phyloP scores from a whole-genome alignment of 139 green algal species.

The Medakamo hakoo region DNA sequence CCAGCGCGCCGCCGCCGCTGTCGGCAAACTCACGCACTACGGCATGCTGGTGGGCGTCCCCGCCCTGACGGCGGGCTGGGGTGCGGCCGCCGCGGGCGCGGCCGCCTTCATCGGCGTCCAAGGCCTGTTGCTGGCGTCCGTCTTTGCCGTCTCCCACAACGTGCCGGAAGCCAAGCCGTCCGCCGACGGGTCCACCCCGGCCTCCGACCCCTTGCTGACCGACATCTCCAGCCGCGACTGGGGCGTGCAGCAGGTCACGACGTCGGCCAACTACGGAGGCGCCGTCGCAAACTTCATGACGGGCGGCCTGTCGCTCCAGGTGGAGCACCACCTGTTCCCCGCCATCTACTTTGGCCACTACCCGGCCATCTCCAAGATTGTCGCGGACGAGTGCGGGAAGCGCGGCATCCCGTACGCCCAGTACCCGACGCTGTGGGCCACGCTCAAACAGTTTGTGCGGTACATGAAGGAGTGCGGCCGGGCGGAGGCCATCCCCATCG shows the following conservation, averaged over 20 bases:
- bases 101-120: constrained; percentile 32
- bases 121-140: constrained; percentile 55
- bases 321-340: constrained; percentile 49
- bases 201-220: background rate
- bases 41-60: constrained; percentile 42
- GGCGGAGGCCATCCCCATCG: no score
- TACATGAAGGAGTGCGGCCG: constrained; percentile 4
- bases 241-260: constrained; percentile 64
- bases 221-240: constrained; percentile 27
- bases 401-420: constrained; percentile 46
- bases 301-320: constrained; percentile 58
- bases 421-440: constrained; percentile 37
- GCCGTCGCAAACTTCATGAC: constrained; percentile 71
- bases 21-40: constrained; percentile 63
- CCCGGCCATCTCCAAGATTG: constrained; percentile 58
- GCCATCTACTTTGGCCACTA: constrained; percentile 64
- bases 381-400: constrained; percentile 50
- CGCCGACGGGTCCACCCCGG: constrained; percentile 12
- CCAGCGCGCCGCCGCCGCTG: constrained; percentile 38
- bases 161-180: constrained; percentile 49
- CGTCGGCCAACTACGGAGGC: constrained; percentile 64
- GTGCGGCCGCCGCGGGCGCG: constrained; percentile 24
- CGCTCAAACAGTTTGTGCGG: background rate
- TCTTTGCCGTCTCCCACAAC: constrained; percentile 73
- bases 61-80: constrained; percentile 25